Evolutionary conservation across 371 early-diverging fungal species (phyloP), one percentile per base, ranked within the genome.

Genomic region (Choanephora cucurbitarum): DNA sequence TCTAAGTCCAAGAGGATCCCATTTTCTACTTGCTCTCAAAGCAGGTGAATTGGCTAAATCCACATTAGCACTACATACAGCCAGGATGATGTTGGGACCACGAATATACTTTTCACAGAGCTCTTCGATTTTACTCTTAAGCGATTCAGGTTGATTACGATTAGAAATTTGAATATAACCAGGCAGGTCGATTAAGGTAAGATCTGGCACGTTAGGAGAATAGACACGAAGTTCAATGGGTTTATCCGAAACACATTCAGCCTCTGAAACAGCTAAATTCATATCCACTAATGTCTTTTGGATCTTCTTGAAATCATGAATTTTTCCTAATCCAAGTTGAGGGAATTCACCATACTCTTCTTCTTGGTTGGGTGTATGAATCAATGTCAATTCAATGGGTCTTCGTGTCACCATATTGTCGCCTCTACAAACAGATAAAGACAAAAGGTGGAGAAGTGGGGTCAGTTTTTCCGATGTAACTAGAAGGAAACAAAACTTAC

Each of bases 21-120:
- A 92, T 66, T 91, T 90, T 23, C 94, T 88, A 52, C 91, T 88
- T 14, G 98, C 93, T 54, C 92, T 86, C 10, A 99, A 75, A 0
- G 99, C 98, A 66, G 99, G 99, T 7, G 98, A 96, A 68, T 98
- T 99, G 54, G 99, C 98, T 40, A 99, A 77, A 79, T 99, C 99
- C 5, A 98, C 97, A 77, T 96, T 98, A 11, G 99, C 99, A 5
- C 96, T 92, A 57, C 96, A 94, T 0, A 99, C 96, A 11, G 99
- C 99, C 51, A 99, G 80, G 51, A 99, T 94, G 34, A 99, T 94
- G 70, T 97, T 98, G 43, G 93, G 93, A 44, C 92, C 91, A 54
- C 81, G 77, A 57, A 97, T 91, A 62, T 99, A 99, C 59, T 88
- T 82, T 65, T 95, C 91, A 66, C 98, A 96, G 7, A 99, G 81